Base-by-base conservation (phyloP, 352 stramenopile species). In the Globisporangium paroecandrum region DNA sequence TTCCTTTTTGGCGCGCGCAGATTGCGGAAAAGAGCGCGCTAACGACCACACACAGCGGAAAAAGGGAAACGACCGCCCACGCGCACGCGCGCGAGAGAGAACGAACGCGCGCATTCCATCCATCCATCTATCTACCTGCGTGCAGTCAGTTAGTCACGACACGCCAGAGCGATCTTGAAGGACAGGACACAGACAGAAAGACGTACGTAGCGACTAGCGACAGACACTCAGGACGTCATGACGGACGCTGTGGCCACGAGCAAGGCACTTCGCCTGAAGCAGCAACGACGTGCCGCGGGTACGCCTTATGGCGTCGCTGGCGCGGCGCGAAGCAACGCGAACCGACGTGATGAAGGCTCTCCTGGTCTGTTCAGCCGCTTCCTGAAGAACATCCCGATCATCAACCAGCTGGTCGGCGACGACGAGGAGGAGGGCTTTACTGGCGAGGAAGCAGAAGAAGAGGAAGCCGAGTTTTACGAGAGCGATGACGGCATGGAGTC, bases 301-400 rank as follows among this genome's bases (percentile, higher is more conserved):
- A 77, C 79, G 36, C 81, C 69, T 22, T 90, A 79, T 62, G 65
- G 66, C 5, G 75, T 74, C 53, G 64, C 64, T 1, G 62, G 62
- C 49, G 25, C 47, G 12, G 38, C 63, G 43, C 64, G 60, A 56
- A 38, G 6, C 43, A 51, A 10, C 64, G 57, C 38, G 41, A 63
- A 63, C 57, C 38, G 54, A 51, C 43, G 43, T 6, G 43, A 51
- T 6, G 43, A 69, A 51, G 29, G 67, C 54, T 18, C 65, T 54
- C 71, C 76, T 6, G 68, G 73, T 3, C 69, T 91, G 36, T 87
- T 91, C 34, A 78, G 82, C 15, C 83, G 83, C 1, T 62, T 91
- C 6, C 78, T 89, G 32, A 89, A 83, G 53, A 86, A 83, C 60
- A 71, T 93, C n/a, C 85, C 85, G 47, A 70, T 93, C 5, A 77